Base-by-base conservation (phyloP, 2,329 filamentous ascomycete species). In the Penicillium janthinellum region DNA sequence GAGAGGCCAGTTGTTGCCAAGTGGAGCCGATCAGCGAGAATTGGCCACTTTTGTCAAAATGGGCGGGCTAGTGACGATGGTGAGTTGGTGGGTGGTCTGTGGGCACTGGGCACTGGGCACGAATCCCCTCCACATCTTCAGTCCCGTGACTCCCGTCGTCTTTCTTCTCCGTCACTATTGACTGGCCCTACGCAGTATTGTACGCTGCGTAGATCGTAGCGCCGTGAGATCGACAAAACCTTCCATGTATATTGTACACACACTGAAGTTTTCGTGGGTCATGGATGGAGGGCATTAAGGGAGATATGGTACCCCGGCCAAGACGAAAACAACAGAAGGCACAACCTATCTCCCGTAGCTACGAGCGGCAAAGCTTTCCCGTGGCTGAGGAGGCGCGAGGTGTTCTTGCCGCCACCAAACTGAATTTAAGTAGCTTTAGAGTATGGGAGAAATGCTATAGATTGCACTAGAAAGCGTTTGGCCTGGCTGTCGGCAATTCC, bases 11-110 rank as follows among this genome's bases (percentile, higher is more conserved):
- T 39, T 10, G 25, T 45, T 3, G 6, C 7, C 15, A 34, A 31
- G 54, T 57, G 58, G 54, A 57, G 22, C 37, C 20, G 58, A 60
- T 60, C 58, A 49, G 50, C 58, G 15, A 54, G 37, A 38, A 54
- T 34, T 54, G 31, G 38, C 54, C 50, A 38, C 54, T 57, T 57
- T 42, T 50, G 54, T 57, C 49, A 22, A n/a, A n/a, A 22, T 48
- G 42, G 42, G 25, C 52, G 52, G 34, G 31, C 58, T 57, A 60
- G 45, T 35, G 41, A 53, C 7, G 37, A 52, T 56, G 52, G 52
- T 50, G 57, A 47, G 41, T 53, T 35, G 48, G 10, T 15, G n/a
- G 45, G 17, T 35, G 45, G 45, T 48, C 45, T 35, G 45, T 48
- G 45, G 12, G 22, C 22, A 25, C 15, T n/a, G n/a, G n/a, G n/a